Evolutionary conservation across 345 rosid species (phyloP).

Genomic region (Barbarea vulgaris): DNA sequence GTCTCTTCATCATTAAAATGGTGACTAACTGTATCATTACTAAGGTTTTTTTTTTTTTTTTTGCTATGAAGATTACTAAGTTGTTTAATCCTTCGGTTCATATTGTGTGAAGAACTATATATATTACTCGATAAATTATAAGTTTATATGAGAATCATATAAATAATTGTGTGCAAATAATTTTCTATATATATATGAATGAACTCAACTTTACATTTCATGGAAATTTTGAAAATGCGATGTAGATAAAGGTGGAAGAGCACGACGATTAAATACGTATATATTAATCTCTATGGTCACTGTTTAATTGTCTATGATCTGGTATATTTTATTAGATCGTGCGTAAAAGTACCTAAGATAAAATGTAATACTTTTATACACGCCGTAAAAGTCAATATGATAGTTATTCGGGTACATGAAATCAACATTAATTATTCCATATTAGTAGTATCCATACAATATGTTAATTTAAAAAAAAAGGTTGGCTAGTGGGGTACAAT

Average conservation of each 20-base stretch:
- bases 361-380: conserved; percentile 37
- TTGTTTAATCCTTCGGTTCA: not conserved
- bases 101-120: not conserved
- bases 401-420: conserved; percentile 12
- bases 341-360: conserved; percentile 28
- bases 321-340: conserved; percentile 38
- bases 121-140: no score
- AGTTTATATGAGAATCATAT: no score
- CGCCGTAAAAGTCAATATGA: conserved; percentile 38
- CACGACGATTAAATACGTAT: conserved; percentile 20
- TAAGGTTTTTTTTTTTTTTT: no score
- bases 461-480: not conserved
- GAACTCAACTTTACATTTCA: not conserved
- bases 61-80: no score
- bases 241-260: conserved; percentile 36
- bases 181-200: no score
- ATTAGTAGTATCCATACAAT: conserved; percentile 17
- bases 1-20: not conserved
- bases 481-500: conserved; percentile 36
- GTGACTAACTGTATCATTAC: not conserved
- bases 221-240: conserved; percentile 28
- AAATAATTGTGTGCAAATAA: no score
- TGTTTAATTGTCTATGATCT: conserved; percentile 7
- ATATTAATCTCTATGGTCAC: not conserved
- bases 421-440: conserved; percentile 9